A percentile compares a stretch with the other conserved stretches of the same genome.
phyloP scores from a whole-genome alignment of 441 rosid genomes.

The Aleurites moluccanus region DNA sequence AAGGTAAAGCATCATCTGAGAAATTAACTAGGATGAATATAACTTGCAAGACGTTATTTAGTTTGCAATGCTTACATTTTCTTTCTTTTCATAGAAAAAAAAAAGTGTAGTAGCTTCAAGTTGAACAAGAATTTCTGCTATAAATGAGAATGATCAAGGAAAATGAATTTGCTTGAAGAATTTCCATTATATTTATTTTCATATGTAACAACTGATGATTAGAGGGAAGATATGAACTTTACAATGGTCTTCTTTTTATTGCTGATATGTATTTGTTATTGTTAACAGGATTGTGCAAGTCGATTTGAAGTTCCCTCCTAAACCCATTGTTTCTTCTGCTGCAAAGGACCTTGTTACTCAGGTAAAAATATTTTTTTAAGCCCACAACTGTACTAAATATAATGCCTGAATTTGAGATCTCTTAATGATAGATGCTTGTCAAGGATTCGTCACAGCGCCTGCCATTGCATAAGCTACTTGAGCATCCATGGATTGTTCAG shows the following conservation, averaged over 20 bases:
- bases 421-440: slow-evolving; percentile 70
- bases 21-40: background rate
- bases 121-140: background rate
- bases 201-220: background rate
- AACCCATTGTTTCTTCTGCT: slow-evolving; percentile 76
- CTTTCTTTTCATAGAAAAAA: too few relatives aligned
- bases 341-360: slow-evolving; percentile 90
- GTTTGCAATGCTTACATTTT: too few relatives aligned
- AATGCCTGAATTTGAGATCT: background rate
- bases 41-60: background rate
- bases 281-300: slow-evolving; percentile 86
- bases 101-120: too few relatives aligned
- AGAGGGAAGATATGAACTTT: background rate
- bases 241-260: background rate
- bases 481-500: slow-evolving; percentile 95
- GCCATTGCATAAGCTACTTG: slow-evolving; percentile 79
- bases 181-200: background rate
- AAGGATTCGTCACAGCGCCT: slow-evolving; percentile 79
- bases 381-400: background rate
- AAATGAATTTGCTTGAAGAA: background rate
- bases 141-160: background rate
- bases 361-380: slow-evolving; percentile 39
- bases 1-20: slow-evolving; percentile 46
- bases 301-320: slow-evolving; percentile 85
- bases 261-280: background rate